Base-by-base conservation (phyloP, 1,139 yeast genomes). In the Kodamaea anthophila region DNA sequence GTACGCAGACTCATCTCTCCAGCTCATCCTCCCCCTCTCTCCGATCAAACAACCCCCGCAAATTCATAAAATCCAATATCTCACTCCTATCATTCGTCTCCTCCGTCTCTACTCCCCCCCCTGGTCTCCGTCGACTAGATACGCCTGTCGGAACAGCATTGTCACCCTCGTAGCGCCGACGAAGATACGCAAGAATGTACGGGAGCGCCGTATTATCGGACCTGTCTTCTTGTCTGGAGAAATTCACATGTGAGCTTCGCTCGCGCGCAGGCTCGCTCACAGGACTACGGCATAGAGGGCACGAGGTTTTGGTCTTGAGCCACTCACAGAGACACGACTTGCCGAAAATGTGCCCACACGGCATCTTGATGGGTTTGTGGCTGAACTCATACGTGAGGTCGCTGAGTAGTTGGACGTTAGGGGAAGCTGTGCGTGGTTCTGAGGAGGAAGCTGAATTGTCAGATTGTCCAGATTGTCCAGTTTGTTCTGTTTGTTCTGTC, bases 301-400 rank as follows among this genome's bases (percentile, higher is more conserved):
- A 86, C 2, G 85, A 74, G 19, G 74, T 64, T 35, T 80, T 74
- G 27, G 66, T 60, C 36, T 67, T 65, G 31, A 86, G 70, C 96
- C 96, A 86, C 41, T 78, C 81, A 38, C 62, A 67, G 23, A 84
- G 58, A 56, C 96, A 86, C 15, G 70, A 69, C 39, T 74, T 67
- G 4, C 95, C 94, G 58, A 85, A 84, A 1, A 74, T 47, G 48
- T 84, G 95, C 7, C 76, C 76, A 54, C 97, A 88, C 0, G 95
- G 93, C 70, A 88, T 65, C 38, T 69, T 61, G 2, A 82, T 60
- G 0, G 96, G 80, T 6, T 66, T 51, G 52, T 87, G 96, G 6
- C 56, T 51, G 44, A 67, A 76, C 4, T 47, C 53, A 4, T 50
- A 55, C 1, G 40, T 42, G 24, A 37, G 48, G 16, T 62, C 66